Evolutionary conservation across 768 basidiomycete species (phyloP).

Genomic region (Chalciporus pseudorubinellus): DNA sequence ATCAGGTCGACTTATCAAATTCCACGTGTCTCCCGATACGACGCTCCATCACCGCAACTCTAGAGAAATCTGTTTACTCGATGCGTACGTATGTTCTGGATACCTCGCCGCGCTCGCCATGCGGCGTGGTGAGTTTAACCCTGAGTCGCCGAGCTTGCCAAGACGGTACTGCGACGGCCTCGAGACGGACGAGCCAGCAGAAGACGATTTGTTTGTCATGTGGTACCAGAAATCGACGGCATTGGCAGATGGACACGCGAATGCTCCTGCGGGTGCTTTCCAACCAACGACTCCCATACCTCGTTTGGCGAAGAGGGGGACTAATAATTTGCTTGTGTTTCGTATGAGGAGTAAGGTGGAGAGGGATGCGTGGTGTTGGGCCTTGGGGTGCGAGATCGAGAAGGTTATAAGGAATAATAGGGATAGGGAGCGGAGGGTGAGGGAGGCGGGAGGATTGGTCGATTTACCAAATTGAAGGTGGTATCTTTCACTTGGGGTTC

Average conservation of each 20-base stretch:
- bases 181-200: constrained; percentile 81
- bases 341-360: constrained; percentile 82
- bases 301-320: constrained; percentile 44
- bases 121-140: constrained; percentile 60
- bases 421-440: constrained; percentile 62
- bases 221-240: constrained; percentile 52
- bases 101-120: constrained; percentile 70
- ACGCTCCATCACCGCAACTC: constrained; percentile 55
- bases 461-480: constrained; percentile 22
- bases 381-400: constrained; percentile 87
- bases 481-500: no score
- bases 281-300: constrained; percentile 38
- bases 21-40: constrained; percentile 57
- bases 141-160: constrained; percentile 50
- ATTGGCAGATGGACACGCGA: constrained; percentile 9
- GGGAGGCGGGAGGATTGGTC: constrained; percentile 61
- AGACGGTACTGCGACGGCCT: constrained; percentile 89
- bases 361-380: constrained; percentile 94
- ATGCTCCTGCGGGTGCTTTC: constrained; percentile 18
- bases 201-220: constrained; percentile 85
- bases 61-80: constrained; percentile 59
- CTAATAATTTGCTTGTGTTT: constrained; percentile 62
- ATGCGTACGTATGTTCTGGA: constrained; percentile 86
- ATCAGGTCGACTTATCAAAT: constrained; percentile 71
- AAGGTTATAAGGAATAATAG: constrained; percentile 60